A percentile compares a stretch with the other conserved stretches of the same genome.
phyloP scores from a whole-genome alignment of 352 stramenopile genomes.

The Pythium volutum region DNA sequence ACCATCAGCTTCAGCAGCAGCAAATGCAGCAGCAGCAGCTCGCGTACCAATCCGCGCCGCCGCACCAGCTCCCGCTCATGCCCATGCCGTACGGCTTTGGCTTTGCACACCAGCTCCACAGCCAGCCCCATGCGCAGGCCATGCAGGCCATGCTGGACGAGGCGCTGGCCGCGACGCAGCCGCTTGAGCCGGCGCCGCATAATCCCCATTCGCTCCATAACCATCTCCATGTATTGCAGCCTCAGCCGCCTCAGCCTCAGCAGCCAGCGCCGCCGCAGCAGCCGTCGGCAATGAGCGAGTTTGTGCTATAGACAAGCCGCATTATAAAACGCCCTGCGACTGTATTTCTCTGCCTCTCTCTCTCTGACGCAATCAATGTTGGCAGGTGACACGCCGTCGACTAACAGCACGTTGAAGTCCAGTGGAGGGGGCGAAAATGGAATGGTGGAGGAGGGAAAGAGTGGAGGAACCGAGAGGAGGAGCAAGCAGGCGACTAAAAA shows the following conservation, averaged over 20 bases:
- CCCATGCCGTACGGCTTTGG: slow-evolving; percentile 11
- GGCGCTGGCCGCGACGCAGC: slow-evolving; percentile 14
- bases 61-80: slow-evolving; percentile 13
- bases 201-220: neutral
- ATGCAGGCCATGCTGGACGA: slow-evolving; percentile 24
- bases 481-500: neutral
- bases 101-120: slow-evolving; percentile 1
- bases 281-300: slow-evolving; percentile 19
- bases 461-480: neutral
- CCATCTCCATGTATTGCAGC: neutral
- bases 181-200: neutral
- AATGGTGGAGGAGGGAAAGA: neutral
- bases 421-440: neutral
- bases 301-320: slow-evolving; percentile 11
- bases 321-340: too few relatives aligned
- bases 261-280: slow-evolving; percentile 3
- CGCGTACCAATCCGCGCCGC: neutral
- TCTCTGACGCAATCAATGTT: too few relatives aligned
- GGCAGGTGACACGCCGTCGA: neutral
- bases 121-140: slow-evolving; percentile 11
- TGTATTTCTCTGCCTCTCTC: too few relatives aligned
- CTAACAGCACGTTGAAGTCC: slow-evolving; percentile 2
- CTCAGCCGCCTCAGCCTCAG: neutral
- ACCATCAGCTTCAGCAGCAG: slow-evolving; percentile 5
- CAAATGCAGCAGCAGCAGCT: neutral